A percentile compares a stretch with the other conserved stretches of the same genome.
phyloP scores from a whole-genome alignment of 2,329 filamentous ascomycete genomes.

The Bipolaris bicolor region DNA sequence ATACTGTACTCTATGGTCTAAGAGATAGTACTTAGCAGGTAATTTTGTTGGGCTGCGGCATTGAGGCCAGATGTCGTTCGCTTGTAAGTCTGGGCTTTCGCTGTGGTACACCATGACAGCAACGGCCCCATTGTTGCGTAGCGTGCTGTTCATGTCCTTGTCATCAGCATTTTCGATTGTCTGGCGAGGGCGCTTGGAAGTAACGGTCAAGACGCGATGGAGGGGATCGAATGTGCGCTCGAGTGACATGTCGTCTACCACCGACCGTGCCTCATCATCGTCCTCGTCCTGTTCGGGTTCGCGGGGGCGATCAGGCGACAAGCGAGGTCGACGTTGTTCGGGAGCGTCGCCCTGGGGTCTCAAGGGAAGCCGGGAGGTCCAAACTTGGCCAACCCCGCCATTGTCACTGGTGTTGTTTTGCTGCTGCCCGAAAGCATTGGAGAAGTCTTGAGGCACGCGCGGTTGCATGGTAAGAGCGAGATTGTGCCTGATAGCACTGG shows the following conservation, averaged over 20 bases:
- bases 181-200: conserved; percentile 28
- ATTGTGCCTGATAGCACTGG: conserved; percentile 10
- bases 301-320: neutral
- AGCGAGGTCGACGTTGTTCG: neutral
- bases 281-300: neutral
- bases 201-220: conserved; percentile 4
- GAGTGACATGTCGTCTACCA: neutral
- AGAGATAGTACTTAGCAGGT: conserved; percentile 33
- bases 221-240: neutral
- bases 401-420: neutral
- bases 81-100: conserved; percentile 24
- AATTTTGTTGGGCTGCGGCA: conserved; percentile 37
- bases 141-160: conserved; percentile 16
- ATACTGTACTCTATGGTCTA: conserved; percentile 15
- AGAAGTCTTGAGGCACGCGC: conserved; percentile 10
- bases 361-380: neutral
- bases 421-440: neutral
- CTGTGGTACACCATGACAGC: conserved; percentile 34
- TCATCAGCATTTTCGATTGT: conserved; percentile 22
- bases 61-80: conserved; percentile 48
- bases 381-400: neutral
- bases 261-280: neutral
- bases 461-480: conserved; percentile 19
- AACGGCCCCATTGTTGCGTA: conserved; percentile 31
- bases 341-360: neutral